These are phyloP conservation scores for Penicillium sp. DNA, from an alignment of 2,329 filamentous ascomycete species.

Conservation along the genomic window DNA sequence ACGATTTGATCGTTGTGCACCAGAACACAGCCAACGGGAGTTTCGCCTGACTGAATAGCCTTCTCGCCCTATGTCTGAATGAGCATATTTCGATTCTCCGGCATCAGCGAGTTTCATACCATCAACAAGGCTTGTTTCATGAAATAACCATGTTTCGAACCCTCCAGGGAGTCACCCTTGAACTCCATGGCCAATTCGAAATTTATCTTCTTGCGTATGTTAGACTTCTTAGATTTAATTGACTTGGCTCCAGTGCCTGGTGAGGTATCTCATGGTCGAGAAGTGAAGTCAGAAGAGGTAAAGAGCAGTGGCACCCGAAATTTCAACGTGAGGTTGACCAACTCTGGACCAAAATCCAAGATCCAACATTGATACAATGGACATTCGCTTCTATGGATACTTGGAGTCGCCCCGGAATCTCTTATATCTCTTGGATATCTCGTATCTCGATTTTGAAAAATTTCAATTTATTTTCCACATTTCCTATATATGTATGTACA, in stretches of 20 bases:
- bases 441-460: not conserved
- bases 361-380: not conserved
- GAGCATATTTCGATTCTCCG: not conserved
- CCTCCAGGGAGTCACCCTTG: constrained; percentile 12
- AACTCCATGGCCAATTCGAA: not conserved
- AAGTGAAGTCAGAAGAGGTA: not conserved
- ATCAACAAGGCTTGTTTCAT: constrained; percentile 85
- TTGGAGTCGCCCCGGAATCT: too few relatives aligned
- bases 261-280: not conserved
- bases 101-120: constrained; percentile 51
- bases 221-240: not conserved
- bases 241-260: not conserved
- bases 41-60: constrained; percentile 82
- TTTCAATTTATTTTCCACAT: not conserved
- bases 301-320: not conserved
- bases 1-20: constrained; percentile 77
- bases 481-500: not conserved
- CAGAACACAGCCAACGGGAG: constrained; percentile 93
- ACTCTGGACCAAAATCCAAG: not conserved
- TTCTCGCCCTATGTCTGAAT: constrained; percentile 65
- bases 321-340: constrained; percentile 1
- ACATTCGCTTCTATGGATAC: not conserved
- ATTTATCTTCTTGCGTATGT: not conserved
- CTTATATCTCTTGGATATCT: not conserved
- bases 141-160: constrained; percentile 55